Percentiles rank a stretch among this genome's conserved stretches.
Evolutionary conservation across 345 rosid species (phyloP).

Genomic region (Eucalyptus melliodora): DNA sequence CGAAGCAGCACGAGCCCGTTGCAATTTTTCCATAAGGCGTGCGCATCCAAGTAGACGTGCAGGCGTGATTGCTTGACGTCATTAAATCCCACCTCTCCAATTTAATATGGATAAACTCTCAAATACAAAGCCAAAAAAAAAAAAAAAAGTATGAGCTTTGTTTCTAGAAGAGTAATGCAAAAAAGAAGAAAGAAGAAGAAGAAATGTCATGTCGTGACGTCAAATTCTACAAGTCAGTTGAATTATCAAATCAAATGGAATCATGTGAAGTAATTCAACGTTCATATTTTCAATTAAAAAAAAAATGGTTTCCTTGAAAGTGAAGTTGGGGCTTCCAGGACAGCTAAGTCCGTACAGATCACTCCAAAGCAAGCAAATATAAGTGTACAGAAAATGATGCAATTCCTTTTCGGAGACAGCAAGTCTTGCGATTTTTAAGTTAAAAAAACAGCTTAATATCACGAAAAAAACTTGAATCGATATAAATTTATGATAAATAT

Average conservation of each 20-base stretch:
- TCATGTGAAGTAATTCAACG: neutral
- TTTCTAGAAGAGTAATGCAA: neutral
- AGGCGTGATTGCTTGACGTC: neutral
- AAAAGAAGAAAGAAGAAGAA: neutral
- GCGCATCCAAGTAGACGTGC: neutral
- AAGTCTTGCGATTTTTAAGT: neutral
- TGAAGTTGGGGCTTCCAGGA: neutral
- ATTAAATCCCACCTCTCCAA: neutral
- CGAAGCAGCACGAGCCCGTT: accelerated
- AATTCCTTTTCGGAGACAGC: neutral
- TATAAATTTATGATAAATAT: neutral
- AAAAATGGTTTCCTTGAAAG: neutral
- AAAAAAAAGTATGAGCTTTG: neutral
- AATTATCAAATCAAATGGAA: neutral
- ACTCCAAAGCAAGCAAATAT: neutral
- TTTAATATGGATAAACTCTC: neutral
- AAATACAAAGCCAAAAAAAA: neutral
- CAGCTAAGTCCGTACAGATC: neutral
- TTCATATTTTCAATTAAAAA: neutral
- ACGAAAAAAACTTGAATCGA: neutral
- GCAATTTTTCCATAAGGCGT: neutral
- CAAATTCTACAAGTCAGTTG: neutral
- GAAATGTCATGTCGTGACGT: neutral
- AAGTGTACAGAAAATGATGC: neutral
- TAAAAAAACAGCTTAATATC: too few species aligned